These are phyloP conservation scores for Ustilago bromivora DNA, from an alignment of 1,284 basidiomycete species.

Conservation along the genomic window DNA sequence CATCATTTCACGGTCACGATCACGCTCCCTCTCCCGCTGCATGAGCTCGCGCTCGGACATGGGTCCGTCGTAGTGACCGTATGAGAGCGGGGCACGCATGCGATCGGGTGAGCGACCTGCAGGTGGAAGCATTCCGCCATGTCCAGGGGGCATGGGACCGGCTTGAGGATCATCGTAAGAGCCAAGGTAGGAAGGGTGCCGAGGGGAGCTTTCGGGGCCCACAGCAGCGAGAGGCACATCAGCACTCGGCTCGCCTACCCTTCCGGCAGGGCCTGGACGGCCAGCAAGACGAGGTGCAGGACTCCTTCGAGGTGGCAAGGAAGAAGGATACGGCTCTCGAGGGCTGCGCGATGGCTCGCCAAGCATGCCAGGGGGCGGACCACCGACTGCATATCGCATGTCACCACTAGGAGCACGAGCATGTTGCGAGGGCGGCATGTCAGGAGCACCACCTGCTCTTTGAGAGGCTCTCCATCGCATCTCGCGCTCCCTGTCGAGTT, in stretches of 20 bases:
- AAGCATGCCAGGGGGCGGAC: conserved; percentile 29
- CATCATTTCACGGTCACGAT: conserved; percentile 48
- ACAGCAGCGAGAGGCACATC: conserved; percentile 35
- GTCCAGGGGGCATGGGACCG: conserved; percentile 29
- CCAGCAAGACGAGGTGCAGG: conserved; percentile 27
- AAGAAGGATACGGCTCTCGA: conserved; percentile 26
- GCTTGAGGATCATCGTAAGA: conserved; percentile 45
- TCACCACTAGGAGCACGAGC: conserved; percentile 35
- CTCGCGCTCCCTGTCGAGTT: conserved; percentile 50
- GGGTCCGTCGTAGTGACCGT: conserved; percentile 34
- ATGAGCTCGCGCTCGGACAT: conserved; percentile 43
- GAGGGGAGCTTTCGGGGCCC: conserved; percentile 37
- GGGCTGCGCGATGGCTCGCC: conserved; percentile 35
- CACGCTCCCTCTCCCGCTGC: conserved; percentile 38
- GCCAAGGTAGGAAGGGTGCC: conserved; percentile 33
- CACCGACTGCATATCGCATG: conserved; percentile 26
- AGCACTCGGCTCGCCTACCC: conserved; percentile 42
- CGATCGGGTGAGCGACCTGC: conserved; percentile 48
- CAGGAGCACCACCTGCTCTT: conserved; percentile 18
- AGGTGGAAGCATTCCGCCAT: conserved; percentile 39
- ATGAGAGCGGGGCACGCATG: conserved; percentile 39
- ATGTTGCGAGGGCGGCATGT: conserved; percentile 34
- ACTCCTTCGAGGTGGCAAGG: conserved; percentile 38
- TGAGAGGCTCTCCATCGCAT: conserved; percentile 50
- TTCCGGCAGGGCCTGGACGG: conserved; percentile 17